Percentiles rank a stretch among this genome's conserved stretches.
These are phyloP conservation scores for Penicillium arizonense DNA, from an alignment of 495 filamentous ascomycete species.

Conservation along the genomic window DNA sequence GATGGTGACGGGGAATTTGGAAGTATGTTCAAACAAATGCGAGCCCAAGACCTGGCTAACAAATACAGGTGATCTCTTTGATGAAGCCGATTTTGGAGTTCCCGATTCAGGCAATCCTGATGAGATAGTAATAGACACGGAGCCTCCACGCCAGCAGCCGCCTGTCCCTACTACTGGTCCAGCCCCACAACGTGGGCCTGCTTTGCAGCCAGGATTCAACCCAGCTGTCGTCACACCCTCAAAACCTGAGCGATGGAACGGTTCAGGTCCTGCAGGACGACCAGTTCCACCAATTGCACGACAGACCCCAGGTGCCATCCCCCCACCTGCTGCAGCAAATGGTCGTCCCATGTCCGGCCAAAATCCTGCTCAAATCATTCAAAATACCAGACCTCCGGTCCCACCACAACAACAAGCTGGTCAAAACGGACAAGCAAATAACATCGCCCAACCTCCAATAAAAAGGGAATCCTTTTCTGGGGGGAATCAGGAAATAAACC, in stretches of 20 bases:
- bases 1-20: slow-evolving; percentile 62
- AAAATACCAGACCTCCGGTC: slow-evolving; percentile 20
- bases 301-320: slow-evolving; percentile 17
- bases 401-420: slow-evolving; percentile 19
- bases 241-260: slow-evolving; percentile 40
- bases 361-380: slow-evolving; percentile 18
- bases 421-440: slow-evolving; percentile 7
- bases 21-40: slow-evolving; percentile 41
- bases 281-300: slow-evolving; percentile 23
- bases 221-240: slow-evolving; percentile 38
- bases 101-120: slow-evolving; percentile 60
- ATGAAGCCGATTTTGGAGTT: slow-evolving; percentile 70
- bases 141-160: slow-evolving; percentile 27
- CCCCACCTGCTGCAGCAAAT: slow-evolving; percentile 14
- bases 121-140: slow-evolving; percentile 50
- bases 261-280: slow-evolving; percentile 22
- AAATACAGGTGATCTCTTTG: slow-evolving; percentile 57
- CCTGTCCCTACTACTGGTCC: slow-evolving; percentile 26
- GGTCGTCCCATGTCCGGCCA: slow-evolving; percentile 18
- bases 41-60: slow-evolving; percentile 17
- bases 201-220: slow-evolving; percentile 17
- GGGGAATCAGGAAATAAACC: slow-evolving; percentile 31
- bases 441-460: slow-evolving; percentile 18
- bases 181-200: slow-evolving; percentile 23
- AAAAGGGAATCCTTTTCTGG: slow-evolving; percentile 26